Percentiles rank a stretch among this genome's conserved stretches.
Conservation (phyloP, 495 filamentous ascomycete genomes). For the Hypomontagnella monticulosa region DNA sequence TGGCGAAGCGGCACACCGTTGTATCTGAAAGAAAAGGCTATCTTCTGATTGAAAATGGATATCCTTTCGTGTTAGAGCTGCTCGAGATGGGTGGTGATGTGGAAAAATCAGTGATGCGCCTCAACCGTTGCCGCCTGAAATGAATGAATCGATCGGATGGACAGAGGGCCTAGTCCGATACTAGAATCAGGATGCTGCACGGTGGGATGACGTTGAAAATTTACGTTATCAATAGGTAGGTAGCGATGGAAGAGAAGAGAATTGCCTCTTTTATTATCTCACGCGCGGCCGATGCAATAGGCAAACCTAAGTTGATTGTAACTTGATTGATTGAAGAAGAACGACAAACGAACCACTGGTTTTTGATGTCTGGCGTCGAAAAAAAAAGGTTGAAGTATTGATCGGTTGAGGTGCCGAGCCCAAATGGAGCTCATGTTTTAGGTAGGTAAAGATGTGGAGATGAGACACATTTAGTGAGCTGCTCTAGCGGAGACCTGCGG, state of each 20-base stretch:
- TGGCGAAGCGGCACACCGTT: slow-evolving; percentile 1
- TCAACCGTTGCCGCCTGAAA: slow-evolving; percentile 2
- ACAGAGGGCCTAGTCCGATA: background rate
- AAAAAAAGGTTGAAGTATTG: slow-evolving; percentile 34
- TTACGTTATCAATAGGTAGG: no score
- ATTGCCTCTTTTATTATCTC: background rate
- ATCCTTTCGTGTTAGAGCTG: background rate
- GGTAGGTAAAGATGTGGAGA: slow-evolving; percentile 31
- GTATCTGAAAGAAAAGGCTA: background rate
- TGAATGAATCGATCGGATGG: slow-evolving; percentile 9
- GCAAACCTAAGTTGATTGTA: slow-evolving; percentile 6
- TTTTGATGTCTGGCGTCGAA: slow-evolving; percentile 16
- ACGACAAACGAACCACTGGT: slow-evolving; percentile 18
- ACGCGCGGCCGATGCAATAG: background rate
- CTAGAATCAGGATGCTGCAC: no score
- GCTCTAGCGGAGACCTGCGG: no score
- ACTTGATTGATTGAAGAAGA: slow-evolving; percentile 3
- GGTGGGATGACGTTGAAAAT: no score
- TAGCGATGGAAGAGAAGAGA: no score
- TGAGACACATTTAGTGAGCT: background rate
- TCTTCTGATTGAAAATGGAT: background rate
- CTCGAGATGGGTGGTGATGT: background rate
- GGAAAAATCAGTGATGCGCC: background rate
- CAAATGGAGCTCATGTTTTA: slow-evolving; percentile 32
- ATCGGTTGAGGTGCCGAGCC: slow-evolving; percentile 27